Evolutionary conservation across 2,329 filamentous ascomycete species (phyloP).

Genomic region (Calonectria montana): DNA sequence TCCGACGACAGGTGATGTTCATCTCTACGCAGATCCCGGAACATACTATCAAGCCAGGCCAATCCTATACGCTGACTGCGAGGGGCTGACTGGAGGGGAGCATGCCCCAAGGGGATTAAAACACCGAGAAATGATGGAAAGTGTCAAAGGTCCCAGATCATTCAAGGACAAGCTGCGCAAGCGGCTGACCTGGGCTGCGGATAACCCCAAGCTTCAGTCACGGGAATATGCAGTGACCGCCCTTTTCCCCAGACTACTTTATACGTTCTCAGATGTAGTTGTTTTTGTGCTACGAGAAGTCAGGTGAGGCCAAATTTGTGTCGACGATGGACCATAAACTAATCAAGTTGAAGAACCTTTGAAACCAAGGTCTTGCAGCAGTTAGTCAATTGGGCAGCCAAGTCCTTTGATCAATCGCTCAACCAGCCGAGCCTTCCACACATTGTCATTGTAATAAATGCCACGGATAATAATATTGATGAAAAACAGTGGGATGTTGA

Average conservation of each 20-base stretch:
- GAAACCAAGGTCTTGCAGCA: constrained; percentile 10
- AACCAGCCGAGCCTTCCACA: constrained; percentile 17
- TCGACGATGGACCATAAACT: not conserved
- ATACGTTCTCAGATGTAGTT: constrained; percentile 25
- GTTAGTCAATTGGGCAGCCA: constrained; percentile 11
- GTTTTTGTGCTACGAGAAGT: constrained; percentile 21
- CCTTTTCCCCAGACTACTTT: constrained; percentile 22
- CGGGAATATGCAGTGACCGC: constrained; percentile 19
- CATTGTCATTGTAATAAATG: constrained; percentile 9
- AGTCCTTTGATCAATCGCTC: constrained; percentile 13
- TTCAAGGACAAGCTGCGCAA: constrained; percentile 2
- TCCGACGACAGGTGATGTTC: constrained; percentile 1
- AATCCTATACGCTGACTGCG: constrained; percentile 9
- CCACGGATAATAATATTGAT: constrained; percentile 6
- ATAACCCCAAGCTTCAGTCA: not conserved
- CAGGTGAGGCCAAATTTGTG: not conserved
- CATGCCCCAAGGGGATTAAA: not conserved
- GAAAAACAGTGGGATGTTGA: constrained; percentile 9
- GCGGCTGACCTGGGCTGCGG: constrained; percentile 3
- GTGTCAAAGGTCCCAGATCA: not conserved
- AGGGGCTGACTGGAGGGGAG: constrained; percentile 4
- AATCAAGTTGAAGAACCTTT: not conserved
- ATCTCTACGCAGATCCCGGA: constrained; percentile 1
- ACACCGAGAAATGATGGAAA: not conserved
- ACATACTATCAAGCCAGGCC: not conserved